A percentile compares a stretch with the other conserved stretches of the same genome.
phyloP scores from a whole-genome alignment of 768 basidiomycete genomes.

The Pleurotus pulmonarius region DNA sequence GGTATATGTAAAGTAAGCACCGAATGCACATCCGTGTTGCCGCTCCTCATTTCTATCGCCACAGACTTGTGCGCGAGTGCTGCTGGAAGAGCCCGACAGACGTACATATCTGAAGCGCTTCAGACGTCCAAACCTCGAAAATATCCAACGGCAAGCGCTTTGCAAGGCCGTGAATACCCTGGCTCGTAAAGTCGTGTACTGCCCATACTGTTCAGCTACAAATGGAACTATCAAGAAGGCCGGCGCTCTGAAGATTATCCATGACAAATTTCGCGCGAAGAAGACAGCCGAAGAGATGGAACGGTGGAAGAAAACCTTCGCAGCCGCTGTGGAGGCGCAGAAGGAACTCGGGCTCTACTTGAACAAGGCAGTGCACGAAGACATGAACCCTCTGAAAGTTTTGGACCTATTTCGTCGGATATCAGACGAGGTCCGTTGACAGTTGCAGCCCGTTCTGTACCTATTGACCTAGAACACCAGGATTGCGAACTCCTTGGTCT shows the following conservation, averaged over 20 bases:
- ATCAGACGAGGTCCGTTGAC: slow-evolving; percentile 71
- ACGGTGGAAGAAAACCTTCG: slow-evolving; percentile 80
- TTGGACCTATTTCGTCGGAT: slow-evolving; percentile 90
- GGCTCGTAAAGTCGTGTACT: slow-evolving; percentile 89
- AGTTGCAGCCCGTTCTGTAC: background rate
- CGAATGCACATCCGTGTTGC: background rate
- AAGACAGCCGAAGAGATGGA: slow-evolving; percentile 89
- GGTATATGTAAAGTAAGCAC: slow-evolving; percentile 89
- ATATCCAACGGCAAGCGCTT: slow-evolving; percentile 79
- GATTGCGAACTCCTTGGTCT: slow-evolving; percentile 95
- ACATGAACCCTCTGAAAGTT: slow-evolving; percentile 91
- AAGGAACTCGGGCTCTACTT: slow-evolving; percentile 84
- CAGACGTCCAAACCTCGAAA: slow-evolving; percentile 86
- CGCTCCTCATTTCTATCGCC: slow-evolving; percentile 6
- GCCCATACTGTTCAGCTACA: slow-evolving; percentile 88
- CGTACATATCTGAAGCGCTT: slow-evolving; percentile 86
- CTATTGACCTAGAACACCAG: slow-evolving; percentile 31
- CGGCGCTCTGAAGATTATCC: slow-evolving; percentile 92
- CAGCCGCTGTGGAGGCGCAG: slow-evolving; percentile 77
- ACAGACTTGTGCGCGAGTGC: slow-evolving; percentile 87
- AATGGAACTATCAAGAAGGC: slow-evolving; percentile 97
- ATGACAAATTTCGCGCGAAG: slow-evolving; percentile 95
- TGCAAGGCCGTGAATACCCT: slow-evolving; percentile 81
- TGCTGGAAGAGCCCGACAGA: slow-evolving; percentile 85
- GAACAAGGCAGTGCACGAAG: slow-evolving; percentile 86